Evolutionary conservation across 129 eudicot species (phyloP).

Genomic region (Arctium minus): DNA sequence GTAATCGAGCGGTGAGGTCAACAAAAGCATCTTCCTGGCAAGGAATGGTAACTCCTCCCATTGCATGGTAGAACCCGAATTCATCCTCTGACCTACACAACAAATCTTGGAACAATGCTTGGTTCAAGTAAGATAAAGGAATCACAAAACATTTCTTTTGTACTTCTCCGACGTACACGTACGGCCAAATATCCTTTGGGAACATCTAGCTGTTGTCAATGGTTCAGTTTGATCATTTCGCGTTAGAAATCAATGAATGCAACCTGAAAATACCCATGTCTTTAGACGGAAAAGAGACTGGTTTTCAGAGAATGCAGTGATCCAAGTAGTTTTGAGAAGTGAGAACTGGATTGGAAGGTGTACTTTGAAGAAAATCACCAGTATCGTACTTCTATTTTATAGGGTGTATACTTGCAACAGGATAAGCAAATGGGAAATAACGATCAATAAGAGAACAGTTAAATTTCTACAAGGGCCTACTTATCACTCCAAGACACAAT

Average conservation of each 20-base stretch:
- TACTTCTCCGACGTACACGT: slow-evolving; percentile 34
- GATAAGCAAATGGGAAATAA: slow-evolving; percentile 5
- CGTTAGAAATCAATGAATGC: neutral
- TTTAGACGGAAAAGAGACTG: neutral
- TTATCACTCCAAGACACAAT: neutral
- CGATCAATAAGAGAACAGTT: neutral
- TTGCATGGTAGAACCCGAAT: slow-evolving; percentile 39
- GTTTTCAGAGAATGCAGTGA: neutral
- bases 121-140: slow-evolving; percentile 47
- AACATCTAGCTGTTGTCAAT: slow-evolving; percentile 12
- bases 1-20: slow-evolving; percentile 7
- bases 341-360: neutral
- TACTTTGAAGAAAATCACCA: neutral
- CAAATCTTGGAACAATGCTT: slow-evolving; percentile 53
- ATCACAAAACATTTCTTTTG: slow-evolving; percentile 41
- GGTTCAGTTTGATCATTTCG: neutral
- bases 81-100: slow-evolving; percentile 39
- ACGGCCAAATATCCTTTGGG: slow-evolving; percentile 50
- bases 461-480: slow-evolving; percentile 7
- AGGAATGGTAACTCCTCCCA: slow-evolving; percentile 57
- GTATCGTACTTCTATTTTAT: neutral
- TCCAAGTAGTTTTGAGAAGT: neutral
- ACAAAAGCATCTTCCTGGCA: slow-evolving; percentile 38
- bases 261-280: neutral
- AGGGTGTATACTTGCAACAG: slow-evolving; percentile 15